Evolutionary conservation across 1,284 basidiomycete species (phyloP), one percentile per base, ranked within the genome.

Genomic region (Boletellus deceptivus): DNA sequence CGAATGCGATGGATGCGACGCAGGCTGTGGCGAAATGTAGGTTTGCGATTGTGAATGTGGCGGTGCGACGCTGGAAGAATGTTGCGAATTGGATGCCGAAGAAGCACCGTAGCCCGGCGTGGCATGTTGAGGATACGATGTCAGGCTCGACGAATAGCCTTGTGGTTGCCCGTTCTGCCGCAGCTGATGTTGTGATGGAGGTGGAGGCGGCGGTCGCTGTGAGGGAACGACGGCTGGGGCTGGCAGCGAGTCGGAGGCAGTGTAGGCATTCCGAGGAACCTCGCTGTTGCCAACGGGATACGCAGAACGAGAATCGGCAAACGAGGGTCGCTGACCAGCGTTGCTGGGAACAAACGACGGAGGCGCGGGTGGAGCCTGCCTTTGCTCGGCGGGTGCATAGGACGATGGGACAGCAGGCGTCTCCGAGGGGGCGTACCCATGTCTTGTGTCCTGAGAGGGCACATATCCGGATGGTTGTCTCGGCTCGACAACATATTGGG

Each of bases 301-400:
- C n/a, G 52, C 47, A 38, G 64, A 42, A 42, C 65, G 62, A n/a
- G 64, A 50, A 50, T 66, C 65, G 9, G 49, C 50, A 51, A 66
- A 65, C 11, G 62, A 49, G 31, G 64, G 13, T 7, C 62, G 56
- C 4, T 62, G 62, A 35, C 54, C 53, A 11, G 48, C 29, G 29
- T 54, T 62, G 6, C 48, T 49, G 16, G 65, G 37, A 36, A 65
- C 49, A 36, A 60, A 63, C 34, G 59, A 57, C 24, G 57, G 50
- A 35, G 48, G 49, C 6, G 56, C 41, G 27, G 52, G 50, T 2
- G 52, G 50, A 36, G 40, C 50, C 1, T 66, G 60, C 27, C 59
- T 53, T 47, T 61, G 62, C 33, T 63, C 64, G n/a, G 58, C 9
- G 11, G 53, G 24, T 6, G 46, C 52, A 41, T 65, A 65, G 40